Base-by-base conservation (phyloP, 805 yeast genomes). In the Wickerhamomyces mucosus region DNA sequence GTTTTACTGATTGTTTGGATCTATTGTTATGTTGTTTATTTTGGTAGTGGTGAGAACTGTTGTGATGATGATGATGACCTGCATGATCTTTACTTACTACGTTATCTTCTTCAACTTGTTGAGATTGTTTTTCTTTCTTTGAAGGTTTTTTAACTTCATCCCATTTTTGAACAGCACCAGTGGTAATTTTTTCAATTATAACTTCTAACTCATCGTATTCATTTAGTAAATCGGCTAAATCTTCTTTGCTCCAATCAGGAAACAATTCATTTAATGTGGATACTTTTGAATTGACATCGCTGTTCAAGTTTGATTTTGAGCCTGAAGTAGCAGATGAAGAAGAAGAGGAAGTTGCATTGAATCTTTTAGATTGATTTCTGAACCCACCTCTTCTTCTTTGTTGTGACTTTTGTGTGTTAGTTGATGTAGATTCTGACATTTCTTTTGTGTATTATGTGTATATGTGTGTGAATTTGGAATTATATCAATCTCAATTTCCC, bases 161-260 rank as follows among this genome's bases (percentile, higher is more conserved):
- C 96, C 97, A 89, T 58, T 81, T 84, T 44, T 80, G 69, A 23
- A 84, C 94, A 48, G 81, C 80, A 43, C 95, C 95, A 39, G 85
- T 82, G 35, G 94, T 78, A 58, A 92, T 88, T 56, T 85, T 78
- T 51, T 80, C 88, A 41, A 84, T 78, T 42, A 92, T 83, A 27
- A 72, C 68, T 51, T 80, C 94, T 43, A 86, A 65, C 52, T 81
- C 86, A 40, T 75, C 66, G 41, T 78, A 72, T 58, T 92, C 97
- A 36, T 67, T 65, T 45, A 88, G 75, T 37, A 85, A 75, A 32
- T 78, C 72, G 28, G 66, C 60, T 52, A 92, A 73, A 53, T 92
- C 98, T 18, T 82, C 94, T 33, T 69, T 65, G 29, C 82, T 71
- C 98, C 98, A 92, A 53, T 83, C 95, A 27, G 96, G 95, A 63